A percentile compares a stretch with the other conserved stretches of the same genome.
These are phyloP conservation scores for Vigna nakashimae DNA, from an alignment of 306 rosid species.

Conservation along the genomic window DNA sequence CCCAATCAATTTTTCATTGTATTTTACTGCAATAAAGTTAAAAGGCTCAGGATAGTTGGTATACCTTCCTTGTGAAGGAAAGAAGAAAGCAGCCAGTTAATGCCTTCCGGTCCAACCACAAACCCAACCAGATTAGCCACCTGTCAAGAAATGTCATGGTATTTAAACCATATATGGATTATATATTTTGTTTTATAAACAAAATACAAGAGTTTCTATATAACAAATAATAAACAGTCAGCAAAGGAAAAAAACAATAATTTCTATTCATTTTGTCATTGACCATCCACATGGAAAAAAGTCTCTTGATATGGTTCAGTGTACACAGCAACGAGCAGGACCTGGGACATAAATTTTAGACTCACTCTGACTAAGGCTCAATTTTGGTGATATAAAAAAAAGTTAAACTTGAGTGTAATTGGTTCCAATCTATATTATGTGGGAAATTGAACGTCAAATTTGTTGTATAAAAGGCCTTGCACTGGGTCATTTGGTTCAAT, in stretches of 20 bases:
- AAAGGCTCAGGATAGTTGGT: constrained; percentile 29
- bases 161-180: constrained; percentile 8
- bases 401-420: no score
- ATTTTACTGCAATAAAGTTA: constrained; percentile 8
- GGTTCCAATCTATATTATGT: no score
- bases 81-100: constrained; percentile 76
- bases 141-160: constrained; percentile 50
- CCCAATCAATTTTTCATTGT: constrained; percentile 4
- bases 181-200: constrained; percentile 3
- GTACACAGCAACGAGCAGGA: neutral
- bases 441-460: no score
- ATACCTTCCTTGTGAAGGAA: constrained; percentile 79
- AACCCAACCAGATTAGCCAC: constrained; percentile 94
- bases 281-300: neutral
- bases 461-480: no score
- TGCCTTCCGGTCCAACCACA: constrained; percentile 83
- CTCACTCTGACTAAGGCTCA: no score
- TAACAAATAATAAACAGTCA: constrained; percentile 25
- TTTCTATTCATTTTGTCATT: neutral
- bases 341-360: neutral
- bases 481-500: no score
- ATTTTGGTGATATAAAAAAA: no score
- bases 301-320: neutral
- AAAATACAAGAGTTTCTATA: constrained; percentile 5
- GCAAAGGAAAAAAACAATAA: neutral